Conservation (phyloP, 305 asterid species). For the Rubia balearica region DNA sequence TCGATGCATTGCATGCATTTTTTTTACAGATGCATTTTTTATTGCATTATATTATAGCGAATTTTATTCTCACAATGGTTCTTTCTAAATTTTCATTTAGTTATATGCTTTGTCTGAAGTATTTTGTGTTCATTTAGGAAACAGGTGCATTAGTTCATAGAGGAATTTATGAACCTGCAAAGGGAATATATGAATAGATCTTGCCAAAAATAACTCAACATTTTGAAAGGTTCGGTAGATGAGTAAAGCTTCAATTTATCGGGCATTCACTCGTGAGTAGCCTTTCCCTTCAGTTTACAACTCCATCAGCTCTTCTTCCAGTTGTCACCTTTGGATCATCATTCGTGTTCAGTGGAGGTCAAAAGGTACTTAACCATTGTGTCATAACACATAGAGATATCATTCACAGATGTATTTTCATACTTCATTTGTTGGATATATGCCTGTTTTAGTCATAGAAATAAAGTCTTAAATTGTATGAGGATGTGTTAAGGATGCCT, state of each 20-base stretch:
- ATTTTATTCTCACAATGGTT: too few species aligned
- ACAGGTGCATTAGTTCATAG: slow-evolving; percentile 71
- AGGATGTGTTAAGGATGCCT: too few species aligned
- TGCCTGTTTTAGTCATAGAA: too few species aligned
- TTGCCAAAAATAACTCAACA: slow-evolving; percentile 67
- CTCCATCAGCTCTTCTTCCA: slow-evolving; percentile 56
- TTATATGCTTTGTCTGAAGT: background rate
- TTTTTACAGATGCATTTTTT: too few species aligned
- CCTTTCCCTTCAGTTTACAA: slow-evolving; percentile 57
- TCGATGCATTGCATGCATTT: slow-evolving; percentile 41
- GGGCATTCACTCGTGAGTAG: slow-evolving; percentile 94
- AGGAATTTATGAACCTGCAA: slow-evolving; percentile 90
- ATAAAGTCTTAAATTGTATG: too few species aligned
- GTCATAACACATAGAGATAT: slow-evolving; percentile 87
- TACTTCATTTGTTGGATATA: too few species aligned
- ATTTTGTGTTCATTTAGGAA: slow-evolving; percentile 33
- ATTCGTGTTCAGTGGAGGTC: slow-evolving; percentile 72
- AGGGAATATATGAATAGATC: slow-evolving; percentile 77
- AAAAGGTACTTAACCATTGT: slow-evolving; percentile 51
- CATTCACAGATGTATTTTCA: background rate
- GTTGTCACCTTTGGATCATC: slow-evolving; percentile 92
- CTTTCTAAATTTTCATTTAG: too few species aligned
- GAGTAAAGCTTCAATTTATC: slow-evolving; percentile 72
- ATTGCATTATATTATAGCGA: too few species aligned
- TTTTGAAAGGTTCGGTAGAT: slow-evolving; percentile 42